Conservation (phyloP, 1,284 basidiomycete species). For the Coniferiporia sulphurascens region DNA sequence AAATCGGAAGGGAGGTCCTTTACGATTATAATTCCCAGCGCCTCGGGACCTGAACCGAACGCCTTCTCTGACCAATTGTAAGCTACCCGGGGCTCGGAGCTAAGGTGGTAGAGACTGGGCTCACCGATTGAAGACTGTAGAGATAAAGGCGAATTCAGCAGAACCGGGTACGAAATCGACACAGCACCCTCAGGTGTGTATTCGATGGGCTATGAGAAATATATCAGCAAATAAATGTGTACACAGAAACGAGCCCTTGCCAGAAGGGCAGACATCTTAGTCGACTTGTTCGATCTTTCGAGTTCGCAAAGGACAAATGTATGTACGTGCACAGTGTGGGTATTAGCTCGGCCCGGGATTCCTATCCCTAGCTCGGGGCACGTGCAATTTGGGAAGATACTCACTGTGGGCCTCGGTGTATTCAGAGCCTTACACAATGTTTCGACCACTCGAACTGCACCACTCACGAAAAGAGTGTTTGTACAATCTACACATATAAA, state of each 20-base stretch:
- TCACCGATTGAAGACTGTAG: constrained; percentile 60
- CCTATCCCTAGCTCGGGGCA: too few relatives aligned
- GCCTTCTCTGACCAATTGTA: constrained; percentile 52
- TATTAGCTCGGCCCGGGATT: too few relatives aligned
- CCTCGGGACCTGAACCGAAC: constrained; percentile 73
- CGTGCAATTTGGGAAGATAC: too few relatives aligned
- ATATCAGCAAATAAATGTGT: constrained; percentile 14
- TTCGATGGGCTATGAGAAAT: constrained; percentile 26
- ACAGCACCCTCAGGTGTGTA: constrained; percentile 56
- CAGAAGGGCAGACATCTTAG: not conserved
- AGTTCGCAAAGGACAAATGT: not conserved
- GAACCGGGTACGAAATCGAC: constrained; percentile 62
- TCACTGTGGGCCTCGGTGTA: too few relatives aligned
- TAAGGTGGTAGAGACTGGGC: not conserved
- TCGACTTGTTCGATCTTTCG: not conserved
- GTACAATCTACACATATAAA: too few relatives aligned
- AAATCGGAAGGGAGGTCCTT: constrained; percentile 74
- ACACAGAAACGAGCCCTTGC: not conserved
- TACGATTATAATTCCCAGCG: constrained; percentile 77
- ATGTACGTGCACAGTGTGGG: too few relatives aligned
- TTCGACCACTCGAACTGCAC: too few relatives aligned
- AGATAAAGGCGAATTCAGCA: constrained; percentile 54
- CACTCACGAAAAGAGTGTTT: too few relatives aligned
- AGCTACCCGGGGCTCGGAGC: not conserved
- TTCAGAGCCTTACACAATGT: too few relatives aligned